A percentile compares a stretch with the other conserved stretches of the same genome.
Evolutionary conservation across 352 stramenopile genomes (phyloP).

Genomic region (Pythium oligandrum): DNA sequence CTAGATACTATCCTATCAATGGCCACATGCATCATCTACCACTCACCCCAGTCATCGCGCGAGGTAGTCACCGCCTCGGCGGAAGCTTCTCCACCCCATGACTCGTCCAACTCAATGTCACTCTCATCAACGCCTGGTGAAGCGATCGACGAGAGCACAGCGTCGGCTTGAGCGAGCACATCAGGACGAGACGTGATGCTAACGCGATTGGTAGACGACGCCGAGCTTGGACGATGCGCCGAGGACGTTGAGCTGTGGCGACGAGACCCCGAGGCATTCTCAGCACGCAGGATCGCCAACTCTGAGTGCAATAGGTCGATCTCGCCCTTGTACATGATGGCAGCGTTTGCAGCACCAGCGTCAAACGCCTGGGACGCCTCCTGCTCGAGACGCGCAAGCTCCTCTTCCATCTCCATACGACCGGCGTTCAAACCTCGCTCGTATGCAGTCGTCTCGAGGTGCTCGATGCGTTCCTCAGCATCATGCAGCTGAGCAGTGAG

Average conservation of each 20-base stretch:
- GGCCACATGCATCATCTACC: slow-evolving; percentile 23
- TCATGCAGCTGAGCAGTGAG: slow-evolving; percentile 9
- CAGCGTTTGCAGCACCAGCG: slow-evolving; percentile 33
- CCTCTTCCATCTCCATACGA: slow-evolving; percentile 15
- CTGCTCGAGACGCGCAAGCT: slow-evolving; percentile 31
- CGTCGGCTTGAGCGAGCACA: slow-evolving; percentile 22
- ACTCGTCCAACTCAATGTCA: slow-evolving; percentile 8
- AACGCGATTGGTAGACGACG: no score
- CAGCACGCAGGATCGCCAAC: slow-evolving; percentile 39
- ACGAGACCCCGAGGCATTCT: background rate
- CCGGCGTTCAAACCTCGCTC: background rate
- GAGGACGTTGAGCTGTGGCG: background rate
- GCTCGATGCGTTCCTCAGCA: slow-evolving; percentile 2
- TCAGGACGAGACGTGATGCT: slow-evolving; percentile 1
- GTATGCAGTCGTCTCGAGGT: slow-evolving; percentile 1
- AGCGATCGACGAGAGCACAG: slow-evolving; percentile 14
- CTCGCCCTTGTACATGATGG: slow-evolving; percentile 26
- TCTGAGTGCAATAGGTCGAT: slow-evolving; percentile 40
- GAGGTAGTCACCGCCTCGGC: slow-evolving; percentile 19
- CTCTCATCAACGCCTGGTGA: slow-evolving; percentile 6
- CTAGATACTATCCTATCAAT: background rate
- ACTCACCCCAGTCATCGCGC: slow-evolving; percentile 62
- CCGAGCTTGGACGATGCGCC: background rate
- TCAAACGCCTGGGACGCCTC: slow-evolving; percentile 27
- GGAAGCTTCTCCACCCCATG: slow-evolving; percentile 28